phyloP scores from a whole-genome alignment of 352 stramenopile species.

The Thalassiosira pacifica region DNA sequence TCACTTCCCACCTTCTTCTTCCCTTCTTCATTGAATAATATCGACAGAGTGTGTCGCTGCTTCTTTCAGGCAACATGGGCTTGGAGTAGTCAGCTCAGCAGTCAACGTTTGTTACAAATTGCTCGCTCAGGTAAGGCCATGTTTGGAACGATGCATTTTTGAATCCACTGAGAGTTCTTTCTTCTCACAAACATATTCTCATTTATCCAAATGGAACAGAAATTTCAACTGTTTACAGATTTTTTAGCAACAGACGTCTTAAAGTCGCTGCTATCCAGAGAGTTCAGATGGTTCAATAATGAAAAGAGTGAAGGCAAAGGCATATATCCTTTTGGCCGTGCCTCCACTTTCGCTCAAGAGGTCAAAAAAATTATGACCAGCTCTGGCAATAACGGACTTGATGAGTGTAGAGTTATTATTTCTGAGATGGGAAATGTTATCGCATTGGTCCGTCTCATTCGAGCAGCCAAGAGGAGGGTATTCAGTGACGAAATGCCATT shows the following conservation, averaged over 20 bases:
- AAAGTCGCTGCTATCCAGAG: slow-evolving; percentile 92
- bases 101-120: slow-evolving; percentile 97
- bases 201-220: slow-evolving; percentile 11
- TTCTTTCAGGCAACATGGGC: slow-evolving; percentile 94
- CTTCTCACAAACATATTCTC: background rate
- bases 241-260: slow-evolving; percentile 96
- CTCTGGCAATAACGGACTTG: slow-evolving; percentile 35
- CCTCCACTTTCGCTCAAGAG: slow-evolving; percentile 92
- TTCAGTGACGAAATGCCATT: slow-evolving; percentile 50
- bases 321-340: slow-evolving; percentile 92
- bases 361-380: slow-evolving; percentile 70
- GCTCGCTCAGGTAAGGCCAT: slow-evolving; percentile 85
- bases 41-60: slow-evolving; percentile 91
- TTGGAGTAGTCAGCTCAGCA: slow-evolving; percentile 95
- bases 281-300: slow-evolving; percentile 94
- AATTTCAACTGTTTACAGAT: slow-evolving; percentile 82
- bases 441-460: slow-evolving; percentile 53
- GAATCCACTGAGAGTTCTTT: background rate
- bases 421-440: slow-evolving; percentile 64
- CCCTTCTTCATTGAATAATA: too few relatives aligned
- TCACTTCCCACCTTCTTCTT: too few relatives aligned
- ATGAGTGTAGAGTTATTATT: slow-evolving; percentile 53
- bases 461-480: slow-evolving; percentile 54
- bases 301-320: slow-evolving; percentile 92
- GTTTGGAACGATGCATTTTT: background rate